Evolutionary conservation across 192 early-diverging fungal species (phyloP).

Genomic region (Chytriomyces sp.): DNA sequence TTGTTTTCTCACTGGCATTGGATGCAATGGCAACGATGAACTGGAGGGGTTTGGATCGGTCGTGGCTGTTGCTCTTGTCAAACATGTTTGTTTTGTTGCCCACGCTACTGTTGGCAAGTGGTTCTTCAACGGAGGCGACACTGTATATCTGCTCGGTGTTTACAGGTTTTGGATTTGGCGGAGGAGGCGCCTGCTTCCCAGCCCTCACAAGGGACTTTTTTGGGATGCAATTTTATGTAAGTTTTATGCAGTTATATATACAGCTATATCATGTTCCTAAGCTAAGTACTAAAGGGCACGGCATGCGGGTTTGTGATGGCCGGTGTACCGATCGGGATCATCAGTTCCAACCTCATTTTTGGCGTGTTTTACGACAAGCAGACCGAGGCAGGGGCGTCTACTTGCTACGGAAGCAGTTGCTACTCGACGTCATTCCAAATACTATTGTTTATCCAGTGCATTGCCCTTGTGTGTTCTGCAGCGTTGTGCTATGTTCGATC

Average conservation of each 20-base stretch:
- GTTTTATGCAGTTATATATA: neutral
- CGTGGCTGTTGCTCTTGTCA: conserved; percentile 32
- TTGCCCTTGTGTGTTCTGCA: neutral
- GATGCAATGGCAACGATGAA: conserved; percentile 22
- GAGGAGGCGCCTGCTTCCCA: conserved; percentile 36
- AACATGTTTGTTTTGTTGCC: conserved; percentile 13
- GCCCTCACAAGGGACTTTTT: conserved; percentile 39
- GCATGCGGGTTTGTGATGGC: conserved; percentile 41
- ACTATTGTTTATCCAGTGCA: conserved; percentile 10
- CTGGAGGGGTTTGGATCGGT: conserved; percentile 25
- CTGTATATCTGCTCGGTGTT: conserved; percentile 29
- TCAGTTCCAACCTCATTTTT: conserved; percentile 40
- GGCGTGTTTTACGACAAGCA: conserved; percentile 35
- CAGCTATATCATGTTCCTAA: neutral
- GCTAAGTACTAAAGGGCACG: conserved; percentile 20
- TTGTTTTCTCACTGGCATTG: conserved; percentile 15
- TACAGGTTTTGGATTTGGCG: conserved; percentile 44
- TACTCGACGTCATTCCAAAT: conserved; percentile 19
- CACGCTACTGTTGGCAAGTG: neutral
- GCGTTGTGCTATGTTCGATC: no score
- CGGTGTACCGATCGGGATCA: conserved; percentile 42
- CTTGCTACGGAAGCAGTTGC: conserved; percentile 21
- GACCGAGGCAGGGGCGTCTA: neutral
- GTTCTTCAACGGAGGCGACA: neutral
- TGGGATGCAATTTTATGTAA: conserved; percentile 39